Conservation (phyloP, 2,329 filamentous ascomycete genomes). For the Colletotrichum sp. region DNA sequence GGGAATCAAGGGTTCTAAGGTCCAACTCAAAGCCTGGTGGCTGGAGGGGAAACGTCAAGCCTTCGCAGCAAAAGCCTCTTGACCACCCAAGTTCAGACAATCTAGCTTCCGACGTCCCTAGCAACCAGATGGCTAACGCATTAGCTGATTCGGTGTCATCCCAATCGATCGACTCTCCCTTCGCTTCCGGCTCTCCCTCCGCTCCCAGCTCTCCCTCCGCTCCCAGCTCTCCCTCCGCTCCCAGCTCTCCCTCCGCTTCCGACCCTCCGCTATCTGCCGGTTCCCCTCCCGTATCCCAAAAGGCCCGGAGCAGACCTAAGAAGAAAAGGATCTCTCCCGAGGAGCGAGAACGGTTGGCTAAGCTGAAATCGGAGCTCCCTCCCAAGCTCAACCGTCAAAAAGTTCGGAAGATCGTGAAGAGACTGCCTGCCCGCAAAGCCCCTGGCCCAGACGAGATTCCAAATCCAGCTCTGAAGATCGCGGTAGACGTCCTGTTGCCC, state of each 20-base stretch:
- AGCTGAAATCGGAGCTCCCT: not conserved
- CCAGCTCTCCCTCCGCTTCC: not conserved
- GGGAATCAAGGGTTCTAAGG: not conserved
- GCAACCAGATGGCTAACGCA: not conserved
- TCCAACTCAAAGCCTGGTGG: not conserved
- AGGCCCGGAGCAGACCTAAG: not conserved
- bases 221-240: no score
- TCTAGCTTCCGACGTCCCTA: not conserved
- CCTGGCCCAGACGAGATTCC: not conserved
- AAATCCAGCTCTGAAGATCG: not conserved
- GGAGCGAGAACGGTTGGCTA: not conserved
- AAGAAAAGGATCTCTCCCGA: not conserved
- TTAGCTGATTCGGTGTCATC: not conserved
- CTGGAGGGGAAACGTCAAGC: not conserved
- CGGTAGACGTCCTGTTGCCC: not conserved
- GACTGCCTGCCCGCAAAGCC: not conserved
- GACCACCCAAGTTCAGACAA: not conserved
- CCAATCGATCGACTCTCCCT: no score
- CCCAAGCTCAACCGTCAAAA: accelerated
- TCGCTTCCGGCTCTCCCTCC: no score
- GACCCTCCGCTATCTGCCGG: not conserved
- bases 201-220: no score
- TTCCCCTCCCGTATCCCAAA: not conserved
- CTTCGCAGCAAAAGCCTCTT: not conserved
- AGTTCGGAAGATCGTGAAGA: not conserved